Evolutionary conservation across 192 early-diverging fungal genomes (phyloP), one percentile per base, ranked within the genome.

Genomic region (Backusella tarrabulga): DNA sequence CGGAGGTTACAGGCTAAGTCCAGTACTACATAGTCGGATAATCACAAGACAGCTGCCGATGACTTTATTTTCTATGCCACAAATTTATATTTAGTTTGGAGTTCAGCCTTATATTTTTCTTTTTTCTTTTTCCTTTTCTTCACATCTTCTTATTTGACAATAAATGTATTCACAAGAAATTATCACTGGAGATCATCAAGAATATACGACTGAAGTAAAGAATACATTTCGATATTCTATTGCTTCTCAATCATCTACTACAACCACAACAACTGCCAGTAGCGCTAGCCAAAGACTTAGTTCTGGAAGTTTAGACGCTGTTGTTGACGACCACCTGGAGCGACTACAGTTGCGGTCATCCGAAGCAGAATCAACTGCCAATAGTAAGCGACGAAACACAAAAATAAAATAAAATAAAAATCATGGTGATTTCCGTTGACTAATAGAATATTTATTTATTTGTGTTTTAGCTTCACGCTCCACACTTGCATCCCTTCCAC

Each of bases 401-500:
- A 63, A 63, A 63, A 63, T 29, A 60, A 60, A 29, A 54, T 7
- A 6, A 54, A 54, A 32, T 32, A 54, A 54, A 3, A 63, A 12
- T 29, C 19, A 29, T 63, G 9, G 4, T 14, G 29, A 29, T 63
- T 63, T 63, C 23, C 12, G 56, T 63, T 63, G 56, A 63, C 56
- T 63, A 63, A 63, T 63, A 29, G 56, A 63, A 63, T 63, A 14
- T 50, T 50, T 50, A 50, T 50, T 50, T 50, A 50, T 50, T 50
- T 50, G 46, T 50, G 70, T 50, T 32, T 72, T 44, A 72, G 34
- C 74, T 40, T 67, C 66, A 19, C 23, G 63, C 35, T 44, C 67
- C 44, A 71, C 76, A 52, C 71, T 67, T 35, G 70, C 68, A 40
- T 67, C 74, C 8, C 38, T 69, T 35, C 54, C 44, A 32, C 66